A percentile compares a stretch with the other conserved stretches of the same genome.
Conservation (phyloP, 148 eudicot species). For the Rheum nobile region DNA sequence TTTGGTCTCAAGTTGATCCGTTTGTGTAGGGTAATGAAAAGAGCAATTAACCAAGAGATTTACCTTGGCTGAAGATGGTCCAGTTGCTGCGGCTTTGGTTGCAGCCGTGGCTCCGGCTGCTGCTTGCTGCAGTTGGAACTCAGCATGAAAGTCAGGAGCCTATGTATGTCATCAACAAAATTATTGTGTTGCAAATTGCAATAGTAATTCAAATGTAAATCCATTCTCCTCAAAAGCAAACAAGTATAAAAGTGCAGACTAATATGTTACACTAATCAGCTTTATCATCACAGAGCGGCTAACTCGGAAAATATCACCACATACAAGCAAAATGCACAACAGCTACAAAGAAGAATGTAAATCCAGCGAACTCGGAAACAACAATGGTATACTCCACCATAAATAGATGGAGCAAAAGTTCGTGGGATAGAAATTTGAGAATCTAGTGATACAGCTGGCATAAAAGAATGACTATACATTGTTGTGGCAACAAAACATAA, state of each 20-base stretch:
- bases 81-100: no score
- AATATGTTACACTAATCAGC: not conserved
- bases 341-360: not conserved
- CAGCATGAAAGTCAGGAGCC: slow-evolving; percentile 15
- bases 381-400: not conserved
- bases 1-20: not conserved
- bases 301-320: not conserved
- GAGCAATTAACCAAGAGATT: no score
- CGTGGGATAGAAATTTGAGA: not conserved
- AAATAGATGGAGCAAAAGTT: not conserved
- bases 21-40: no score
- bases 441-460: not conserved
- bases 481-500: not conserved
- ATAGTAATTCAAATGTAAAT: no score
- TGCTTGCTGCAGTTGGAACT: slow-evolving; percentile 12
- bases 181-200: no score
- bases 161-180: not conserved
- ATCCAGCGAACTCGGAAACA: not conserved
- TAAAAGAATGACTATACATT: not conserved
- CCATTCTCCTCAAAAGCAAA: no score
- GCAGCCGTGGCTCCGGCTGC: no score
- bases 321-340: not conserved
- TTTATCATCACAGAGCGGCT: not conserved
- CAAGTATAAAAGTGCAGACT: no score
- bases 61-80: no score